These are phyloP conservation scores for Citrullus mucosospermus DNA, from an alignment of 306 rosid species.

Conservation along the genomic window DNA sequence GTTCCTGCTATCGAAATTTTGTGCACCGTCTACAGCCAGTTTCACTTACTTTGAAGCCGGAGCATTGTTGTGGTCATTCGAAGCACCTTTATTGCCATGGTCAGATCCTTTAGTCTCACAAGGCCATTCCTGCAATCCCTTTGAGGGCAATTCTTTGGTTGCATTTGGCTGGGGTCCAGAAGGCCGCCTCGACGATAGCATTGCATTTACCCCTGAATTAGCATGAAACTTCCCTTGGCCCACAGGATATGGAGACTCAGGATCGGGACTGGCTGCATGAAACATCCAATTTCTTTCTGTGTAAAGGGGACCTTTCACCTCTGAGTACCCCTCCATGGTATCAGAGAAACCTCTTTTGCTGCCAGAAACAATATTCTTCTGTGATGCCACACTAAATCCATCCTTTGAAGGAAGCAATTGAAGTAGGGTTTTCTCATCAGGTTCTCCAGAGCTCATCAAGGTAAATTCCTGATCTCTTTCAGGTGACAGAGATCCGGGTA, in stretches of 20 bases:
- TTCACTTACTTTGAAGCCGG: slow-evolving; percentile 83
- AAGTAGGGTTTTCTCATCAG: slow-evolving; percentile 72
- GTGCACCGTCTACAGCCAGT: background rate
- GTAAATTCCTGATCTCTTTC: slow-evolving; percentile 41
- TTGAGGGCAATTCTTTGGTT: slow-evolving; percentile 40
- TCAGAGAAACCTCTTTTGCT: slow-evolving; percentile 88
- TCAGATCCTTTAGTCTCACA: slow-evolving; percentile 39
- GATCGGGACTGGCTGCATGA: slow-evolving; percentile 17
- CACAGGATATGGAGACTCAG: slow-evolving; percentile 23
- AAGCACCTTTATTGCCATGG: slow-evolving; percentile 34
- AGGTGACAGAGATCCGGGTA: slow-evolving; percentile 89
- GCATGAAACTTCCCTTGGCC: slow-evolving; percentile 59
- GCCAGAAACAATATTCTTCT: slow-evolving; percentile 56
- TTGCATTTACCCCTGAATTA: slow-evolving; percentile 34
- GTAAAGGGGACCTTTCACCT: slow-evolving; percentile 30
- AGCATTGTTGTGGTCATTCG: slow-evolving; percentile 31
- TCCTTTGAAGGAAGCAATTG: slow-evolving; percentile 79
- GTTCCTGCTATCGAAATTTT: background rate
- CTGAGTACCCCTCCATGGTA: slow-evolving; percentile 57
- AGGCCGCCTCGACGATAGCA: slow-evolving; percentile 60
- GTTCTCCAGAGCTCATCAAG: slow-evolving; percentile 30
- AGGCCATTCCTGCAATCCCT: slow-evolving; percentile 52
- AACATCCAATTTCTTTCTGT: slow-evolving; percentile 27
- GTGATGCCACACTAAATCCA: slow-evolving; percentile 38
- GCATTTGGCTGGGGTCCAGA: slow-evolving; percentile 41